A percentile compares a stretch with the other conserved stretches of the same genome.
Evolutionary conservation across 257 asterid genomes (phyloP).

Genomic region (Gynochthodes officinalis): DNA sequence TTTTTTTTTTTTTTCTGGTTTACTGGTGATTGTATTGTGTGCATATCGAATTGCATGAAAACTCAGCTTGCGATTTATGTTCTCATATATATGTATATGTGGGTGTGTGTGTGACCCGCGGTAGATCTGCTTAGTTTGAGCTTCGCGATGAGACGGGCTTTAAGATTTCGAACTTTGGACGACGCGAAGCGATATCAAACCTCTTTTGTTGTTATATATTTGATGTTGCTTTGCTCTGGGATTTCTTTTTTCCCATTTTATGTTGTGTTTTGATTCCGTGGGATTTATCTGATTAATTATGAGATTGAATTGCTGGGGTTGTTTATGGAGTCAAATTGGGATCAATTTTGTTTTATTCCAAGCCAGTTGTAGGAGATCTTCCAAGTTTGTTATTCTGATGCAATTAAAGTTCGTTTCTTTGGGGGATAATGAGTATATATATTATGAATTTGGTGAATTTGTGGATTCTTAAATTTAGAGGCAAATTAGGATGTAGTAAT

Average conservation of each 20-base stretch:
- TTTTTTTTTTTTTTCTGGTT: background rate
- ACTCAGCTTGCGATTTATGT: background rate
- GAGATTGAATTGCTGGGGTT: background rate
- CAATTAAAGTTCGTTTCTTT: background rate
- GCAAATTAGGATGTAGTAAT: background rate
- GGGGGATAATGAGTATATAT: background rate
- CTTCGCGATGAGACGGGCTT: background rate
- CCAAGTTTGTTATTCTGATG: background rate
- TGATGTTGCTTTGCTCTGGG: background rate
- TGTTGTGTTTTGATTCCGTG: background rate
- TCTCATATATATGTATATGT: too few relatives aligned
- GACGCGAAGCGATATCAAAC: background rate
- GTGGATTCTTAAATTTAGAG: background rate
- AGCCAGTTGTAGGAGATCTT: slow-evolving; percentile 4
- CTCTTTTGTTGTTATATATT: background rate
- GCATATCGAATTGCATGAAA: background rate
- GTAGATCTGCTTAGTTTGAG: slow-evolving; percentile 25
- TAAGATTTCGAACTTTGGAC: background rate
- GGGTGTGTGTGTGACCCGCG: too few relatives aligned
- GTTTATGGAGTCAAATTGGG: background rate
- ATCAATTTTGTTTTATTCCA: background rate
- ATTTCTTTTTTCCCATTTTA: too few relatives aligned
- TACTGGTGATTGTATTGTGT: background rate
- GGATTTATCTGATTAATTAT: background rate
- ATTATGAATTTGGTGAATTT: background rate